Conservation (phyloP, 2,329 filamentous ascomycete genomes). For the Colletotrichum salicis region DNA sequence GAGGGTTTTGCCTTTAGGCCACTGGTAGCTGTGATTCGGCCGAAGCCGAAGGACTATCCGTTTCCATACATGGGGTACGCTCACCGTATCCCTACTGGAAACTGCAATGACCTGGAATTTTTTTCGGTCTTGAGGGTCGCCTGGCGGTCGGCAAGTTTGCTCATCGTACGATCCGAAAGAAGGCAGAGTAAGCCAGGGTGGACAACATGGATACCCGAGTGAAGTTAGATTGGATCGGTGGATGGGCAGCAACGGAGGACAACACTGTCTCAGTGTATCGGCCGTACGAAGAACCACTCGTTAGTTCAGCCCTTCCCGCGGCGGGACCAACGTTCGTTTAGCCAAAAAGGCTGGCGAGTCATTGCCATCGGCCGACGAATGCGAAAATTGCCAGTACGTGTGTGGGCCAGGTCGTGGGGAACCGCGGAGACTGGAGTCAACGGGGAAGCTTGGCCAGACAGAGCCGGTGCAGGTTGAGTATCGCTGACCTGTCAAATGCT, state of each 20-base stretch:
- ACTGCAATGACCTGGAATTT: background rate
- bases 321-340: background rate
- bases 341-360: background rate
- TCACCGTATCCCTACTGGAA: background rate
- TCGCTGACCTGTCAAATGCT: slow-evolving; percentile 22
- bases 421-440: background rate
- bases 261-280: background rate
- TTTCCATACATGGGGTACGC: background rate
- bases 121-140: background rate
- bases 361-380: slow-evolving; percentile 9
- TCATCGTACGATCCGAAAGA: slow-evolving; percentile 6
- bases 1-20: background rate
- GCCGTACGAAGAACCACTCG: slow-evolving; percentile 4
- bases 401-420: background rate
- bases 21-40: background rate
- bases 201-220: background rate
- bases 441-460: slow-evolving; percentile 6
- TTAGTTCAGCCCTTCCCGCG: slow-evolving; percentile 14
- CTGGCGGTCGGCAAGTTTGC: background rate
- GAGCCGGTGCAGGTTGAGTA: background rate
- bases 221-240: background rate
- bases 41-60: background rate
- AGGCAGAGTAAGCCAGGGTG: slow-evolving; percentile 3
- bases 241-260: background rate
- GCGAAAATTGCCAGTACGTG: background rate